A percentile compares a stretch with the other conserved stretches of the same genome.
phyloP scores from a whole-genome alignment of 2,329 filamentous ascomycete genomes.

The Exutisphaerella laricina region DNA sequence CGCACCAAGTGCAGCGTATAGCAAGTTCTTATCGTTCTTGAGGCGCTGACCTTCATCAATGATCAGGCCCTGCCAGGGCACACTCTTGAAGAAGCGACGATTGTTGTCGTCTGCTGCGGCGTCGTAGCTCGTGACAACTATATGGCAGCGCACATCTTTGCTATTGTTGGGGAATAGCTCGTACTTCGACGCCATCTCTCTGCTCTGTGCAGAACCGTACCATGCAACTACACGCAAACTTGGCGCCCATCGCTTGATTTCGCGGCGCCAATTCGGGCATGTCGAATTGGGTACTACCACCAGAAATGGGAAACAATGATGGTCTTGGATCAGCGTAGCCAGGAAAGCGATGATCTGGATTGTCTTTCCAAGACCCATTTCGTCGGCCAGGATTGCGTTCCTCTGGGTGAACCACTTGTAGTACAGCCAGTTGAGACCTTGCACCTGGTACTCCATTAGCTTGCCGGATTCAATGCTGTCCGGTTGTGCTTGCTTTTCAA shows the following conservation, averaged over 20 bases:
- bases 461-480: slow-evolving; percentile 67
- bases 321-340: slow-evolving; percentile 57
- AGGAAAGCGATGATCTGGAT: slow-evolving; percentile 86
- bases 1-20: slow-evolving; percentile 68
- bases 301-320: slow-evolving; percentile 82
- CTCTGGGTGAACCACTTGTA: slow-evolving; percentile 78
- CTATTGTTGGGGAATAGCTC: slow-evolving; percentile 71
- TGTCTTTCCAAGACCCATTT: slow-evolving; percentile 98
- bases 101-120: slow-evolving; percentile 73
- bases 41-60: slow-evolving; percentile 94
- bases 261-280: slow-evolving; percentile 93
- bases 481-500: slow-evolving; percentile 69
- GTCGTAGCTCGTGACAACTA: slow-evolving; percentile 94
- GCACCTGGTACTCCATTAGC: slow-evolving; percentile 88
- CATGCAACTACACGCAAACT: slow-evolving; percentile 84
- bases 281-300: slow-evolving; percentile 93
- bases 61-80: slow-evolving; percentile 81
- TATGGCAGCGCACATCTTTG: slow-evolving; percentile 72
- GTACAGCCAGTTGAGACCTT: slow-evolving; percentile 92
- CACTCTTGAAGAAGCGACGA: slow-evolving; percentile 58
- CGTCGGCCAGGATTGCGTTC: slow-evolving; percentile 89
- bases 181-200: slow-evolving; percentile 70
- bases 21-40: slow-evolving; percentile 81
- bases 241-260: slow-evolving; percentile 91
- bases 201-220: slow-evolving; percentile 69